These are phyloP conservation scores for Lentinula detonsa DNA, from an alignment of 768 basidiomycete genomes.

Conservation along the genomic window DNA sequence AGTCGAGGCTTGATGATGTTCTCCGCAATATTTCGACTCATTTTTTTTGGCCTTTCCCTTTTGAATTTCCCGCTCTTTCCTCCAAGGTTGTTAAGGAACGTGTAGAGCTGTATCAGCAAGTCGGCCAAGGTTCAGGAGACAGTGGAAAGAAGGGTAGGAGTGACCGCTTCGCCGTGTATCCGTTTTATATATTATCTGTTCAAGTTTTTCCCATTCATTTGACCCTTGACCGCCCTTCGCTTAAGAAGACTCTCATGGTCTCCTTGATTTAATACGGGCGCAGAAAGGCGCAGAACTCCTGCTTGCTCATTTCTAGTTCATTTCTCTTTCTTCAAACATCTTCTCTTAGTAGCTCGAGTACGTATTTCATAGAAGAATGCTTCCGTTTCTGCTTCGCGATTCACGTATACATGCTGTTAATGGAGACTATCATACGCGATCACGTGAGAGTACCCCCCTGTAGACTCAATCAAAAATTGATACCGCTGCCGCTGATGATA, in stretches of 20 bases:
- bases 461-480: not conserved
- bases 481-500: not conserved
- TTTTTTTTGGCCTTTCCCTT: not conserved
- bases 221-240: not conserved
- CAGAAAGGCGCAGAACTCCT: not conserved
- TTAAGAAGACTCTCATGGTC: not conserved
- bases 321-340: not conserved
- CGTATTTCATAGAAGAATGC: too few species aligned
- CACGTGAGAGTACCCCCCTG: not conserved
- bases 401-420: not conserved
- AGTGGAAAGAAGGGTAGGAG: not conserved
- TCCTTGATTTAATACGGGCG: not conserved
- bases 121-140: not conserved
- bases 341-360: not conserved
- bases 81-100: not conserved
- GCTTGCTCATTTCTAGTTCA: not conserved
- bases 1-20: not conserved
- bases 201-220: not conserved
- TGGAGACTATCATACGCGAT: not conserved
- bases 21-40: not conserved
- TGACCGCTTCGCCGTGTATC: not conserved
- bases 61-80: not conserved
- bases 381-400: too few species aligned
- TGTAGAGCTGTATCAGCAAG: not conserved
- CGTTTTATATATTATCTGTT: not conserved